Base-by-base conservation (phyloP, 495 filamentous ascomycete species). In the Penicillium parvum region DNA sequence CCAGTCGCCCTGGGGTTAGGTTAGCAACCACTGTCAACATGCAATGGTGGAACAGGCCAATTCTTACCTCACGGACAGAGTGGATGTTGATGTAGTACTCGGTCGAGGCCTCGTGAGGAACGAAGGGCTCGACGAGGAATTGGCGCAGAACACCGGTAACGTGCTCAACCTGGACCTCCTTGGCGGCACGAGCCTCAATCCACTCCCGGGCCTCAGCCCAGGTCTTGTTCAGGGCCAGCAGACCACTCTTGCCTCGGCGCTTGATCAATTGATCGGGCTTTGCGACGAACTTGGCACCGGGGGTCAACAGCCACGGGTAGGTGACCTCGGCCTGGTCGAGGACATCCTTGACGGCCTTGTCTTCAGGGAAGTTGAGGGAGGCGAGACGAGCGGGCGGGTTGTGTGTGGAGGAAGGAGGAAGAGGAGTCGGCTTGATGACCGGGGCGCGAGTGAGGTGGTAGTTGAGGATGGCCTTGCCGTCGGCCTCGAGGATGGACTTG, bases 221-320 rank as follows among this genome's bases (percentile, higher is more conserved):
- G 50, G 84, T 83, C 83, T 97, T 96, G 79, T 99, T 99, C 60
- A 99, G 76, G 37, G 87, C 86, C 36, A 99, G 75, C 34, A 99
- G 83, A 64, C 92, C 92, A 66, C 88, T 95, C 89, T 99, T 99
- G 64, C 92, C 92, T 73, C 92, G 81, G 62, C 92, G 76, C 84
- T 99, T 99, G 77, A 99, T 97, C 70, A 97, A 80, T 75, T 97
- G 94, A 78, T 99, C 92, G 54, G 92, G 92, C 81, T 99, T 99
- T 32, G 94, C 94, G 54, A 99, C 92, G 68, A 99, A 97, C 74
- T 85, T 91, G 63, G 91, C 74, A 45, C 82, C 89, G 40, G 74
- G 58, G 49, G 75, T 72, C 37, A 96, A 77, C 55, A 99, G 78
- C 90, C 90, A 99, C 46, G 92, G 92, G 76, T 90, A 97, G 61